Percentiles rank a stretch among this genome's conserved stretches.
Conservation (phyloP, 202 grass and related monocot genomes). For the Setaria viridis region DNA sequence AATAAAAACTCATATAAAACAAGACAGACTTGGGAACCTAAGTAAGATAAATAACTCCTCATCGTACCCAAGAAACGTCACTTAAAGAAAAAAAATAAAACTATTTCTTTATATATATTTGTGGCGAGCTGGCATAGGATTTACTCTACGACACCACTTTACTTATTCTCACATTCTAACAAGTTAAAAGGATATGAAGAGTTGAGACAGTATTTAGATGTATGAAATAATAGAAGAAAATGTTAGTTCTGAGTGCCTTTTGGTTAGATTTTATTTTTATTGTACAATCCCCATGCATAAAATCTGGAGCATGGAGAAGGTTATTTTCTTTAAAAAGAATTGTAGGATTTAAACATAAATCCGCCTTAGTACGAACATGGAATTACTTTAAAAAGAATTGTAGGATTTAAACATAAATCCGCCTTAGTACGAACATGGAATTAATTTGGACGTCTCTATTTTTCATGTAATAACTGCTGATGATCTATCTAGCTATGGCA, state of each 20-base stretch:
- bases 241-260: not conserved
- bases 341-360: no score
- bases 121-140: no score
- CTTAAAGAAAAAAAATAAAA: not conserved
- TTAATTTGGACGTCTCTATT: not conserved
- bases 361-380: no score
- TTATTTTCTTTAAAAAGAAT: no score
- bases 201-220: not conserved
- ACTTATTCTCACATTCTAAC: no score
- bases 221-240: not conserved
- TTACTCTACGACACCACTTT: no score
- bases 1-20: not conserved
- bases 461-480: not conserved
- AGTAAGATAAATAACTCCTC: not conserved
- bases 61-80: not conserved
- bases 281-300: no score
- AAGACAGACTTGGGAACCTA: not conserved
- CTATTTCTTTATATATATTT: not conserved
- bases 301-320: no score
- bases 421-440: not conserved
- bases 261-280: no score
- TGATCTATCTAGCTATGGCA: not conserved
- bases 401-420: no score
- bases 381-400: not conserved
- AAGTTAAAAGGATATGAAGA: not conserved